phyloP scores from a whole-genome alignment of 129 eudicot genomes.

The Mikania micrantha region DNA sequence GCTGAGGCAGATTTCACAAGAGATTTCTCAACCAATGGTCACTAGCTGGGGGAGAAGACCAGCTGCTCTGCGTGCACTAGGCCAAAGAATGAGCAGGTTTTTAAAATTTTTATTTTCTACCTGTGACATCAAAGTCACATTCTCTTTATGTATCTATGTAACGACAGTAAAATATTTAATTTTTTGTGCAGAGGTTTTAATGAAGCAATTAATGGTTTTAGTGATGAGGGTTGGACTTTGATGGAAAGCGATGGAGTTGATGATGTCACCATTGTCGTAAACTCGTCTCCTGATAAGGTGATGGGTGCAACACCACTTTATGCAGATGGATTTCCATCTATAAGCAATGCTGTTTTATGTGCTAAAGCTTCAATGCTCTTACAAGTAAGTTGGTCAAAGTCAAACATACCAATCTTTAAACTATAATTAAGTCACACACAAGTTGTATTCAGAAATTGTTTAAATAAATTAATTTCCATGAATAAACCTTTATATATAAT shows the following conservation, averaged over 20 bases:
- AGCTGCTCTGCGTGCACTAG: constrained; percentile 77
- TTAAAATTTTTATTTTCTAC: not conserved
- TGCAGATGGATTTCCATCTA: constrained; percentile 68
- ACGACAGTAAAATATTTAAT: not conserved
- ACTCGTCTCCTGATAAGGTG: constrained; percentile 66
- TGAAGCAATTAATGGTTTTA: constrained; percentile 86
- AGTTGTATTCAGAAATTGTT: not conserved
- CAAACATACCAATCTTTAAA: not conserved
- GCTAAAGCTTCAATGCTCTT: constrained; percentile 94
- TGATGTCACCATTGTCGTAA: constrained; percentile 72
- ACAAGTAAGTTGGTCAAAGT: constrained; percentile 47
- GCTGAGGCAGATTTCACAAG: constrained; percentile 74
- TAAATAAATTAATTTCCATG: not conserved
- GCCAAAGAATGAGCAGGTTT: constrained; percentile 88
- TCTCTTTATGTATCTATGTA: not conserved
- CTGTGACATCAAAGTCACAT: not conserved
- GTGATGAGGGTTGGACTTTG: constrained; percentile 89
- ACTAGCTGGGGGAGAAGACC: constrained; percentile 88
- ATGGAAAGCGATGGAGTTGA: constrained; percentile 82
- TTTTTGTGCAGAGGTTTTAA: constrained; percentile 65
- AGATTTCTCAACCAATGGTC: constrained; percentile 73
- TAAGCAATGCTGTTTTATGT: constrained; percentile 64
- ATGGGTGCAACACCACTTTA: constrained; percentile 52
- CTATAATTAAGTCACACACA: not conserved
- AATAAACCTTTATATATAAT: not conserved